Percentiles rank a stretch among this genome's conserved stretches.
These are phyloP conservation scores for Zygotorulaspora sp. DNA, from an alignment of 805 yeast species.

Conservation along the genomic window DNA sequence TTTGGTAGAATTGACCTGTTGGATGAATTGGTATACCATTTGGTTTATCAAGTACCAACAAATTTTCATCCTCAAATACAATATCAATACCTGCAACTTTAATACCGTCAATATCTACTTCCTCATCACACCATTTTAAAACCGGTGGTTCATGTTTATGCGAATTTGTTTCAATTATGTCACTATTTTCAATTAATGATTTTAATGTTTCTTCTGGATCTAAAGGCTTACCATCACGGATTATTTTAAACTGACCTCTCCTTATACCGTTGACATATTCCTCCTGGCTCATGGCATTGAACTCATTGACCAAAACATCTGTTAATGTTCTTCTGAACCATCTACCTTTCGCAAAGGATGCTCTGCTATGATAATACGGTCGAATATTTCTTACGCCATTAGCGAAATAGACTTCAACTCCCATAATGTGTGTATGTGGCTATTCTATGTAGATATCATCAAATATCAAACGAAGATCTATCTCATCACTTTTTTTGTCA, in stretches of 20 bases:
- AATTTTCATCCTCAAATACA: slow-evolving; percentile 63
- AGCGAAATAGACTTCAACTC: slow-evolving; percentile 18
- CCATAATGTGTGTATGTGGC: slow-evolving; percentile 9
- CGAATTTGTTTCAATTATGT: slow-evolving; percentile 29
- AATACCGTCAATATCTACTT: slow-evolving; percentile 10
- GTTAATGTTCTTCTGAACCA: slow-evolving; percentile 40
- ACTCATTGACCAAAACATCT: slow-evolving; percentile 40
- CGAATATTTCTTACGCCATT: slow-evolving; percentile 39
- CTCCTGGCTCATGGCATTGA: slow-evolving; percentile 26
- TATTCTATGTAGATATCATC: neutral
- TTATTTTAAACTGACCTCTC: slow-evolving; percentile 20
- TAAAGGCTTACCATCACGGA: slow-evolving; percentile 17
- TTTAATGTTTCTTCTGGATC: slow-evolving; percentile 15
- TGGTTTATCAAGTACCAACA: slow-evolving; percentile 89
- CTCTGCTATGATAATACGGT: slow-evolving; percentile 40
- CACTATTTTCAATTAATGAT: slow-evolving; percentile 25
- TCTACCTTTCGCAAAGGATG: slow-evolving; percentile 42
- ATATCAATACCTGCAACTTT: slow-evolving; percentile 48
- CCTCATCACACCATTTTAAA: slow-evolving; percentile 33
- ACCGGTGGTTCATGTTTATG: slow-evolving; percentile 94
- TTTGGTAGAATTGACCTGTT: slow-evolving; percentile 73
- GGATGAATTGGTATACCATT: slow-evolving; percentile 95
- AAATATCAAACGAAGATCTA: too few relatives aligned
- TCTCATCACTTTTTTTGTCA: slow-evolving; percentile 4
- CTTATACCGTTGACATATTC: slow-evolving; percentile 20